Evolutionary conservation across 2,329 filamentous ascomycete species (phyloP).

Genomic region (Ophiostoma ulmi): DNA sequence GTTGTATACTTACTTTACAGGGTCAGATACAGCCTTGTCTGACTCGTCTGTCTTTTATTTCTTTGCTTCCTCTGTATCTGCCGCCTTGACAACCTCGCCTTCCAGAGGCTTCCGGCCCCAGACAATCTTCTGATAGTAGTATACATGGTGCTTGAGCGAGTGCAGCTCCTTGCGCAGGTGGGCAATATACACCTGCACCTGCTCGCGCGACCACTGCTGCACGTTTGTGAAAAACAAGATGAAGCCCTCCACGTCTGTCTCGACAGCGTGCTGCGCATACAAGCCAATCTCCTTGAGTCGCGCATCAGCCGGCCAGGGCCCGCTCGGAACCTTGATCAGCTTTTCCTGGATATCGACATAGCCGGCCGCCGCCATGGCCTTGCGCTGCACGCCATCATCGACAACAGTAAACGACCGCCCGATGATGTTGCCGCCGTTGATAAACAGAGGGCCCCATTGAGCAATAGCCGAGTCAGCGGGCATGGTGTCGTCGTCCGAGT

Average conservation of each 20-base stretch:
- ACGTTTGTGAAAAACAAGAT: slow-evolving; percentile 26
- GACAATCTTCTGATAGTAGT: slow-evolving; percentile 23
- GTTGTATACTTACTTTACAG: not conserved
- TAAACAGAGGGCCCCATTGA: slow-evolving; percentile 31
- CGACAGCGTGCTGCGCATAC: slow-evolving; percentile 24
- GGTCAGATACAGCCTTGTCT: not conserved
- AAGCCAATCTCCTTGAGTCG: slow-evolving; percentile 32
- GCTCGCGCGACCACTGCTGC: slow-evolving; percentile 27
- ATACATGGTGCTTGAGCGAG: slow-evolving; percentile 25
- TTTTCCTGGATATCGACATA: slow-evolving; percentile 35
- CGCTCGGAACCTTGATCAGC: slow-evolving; percentile 40
- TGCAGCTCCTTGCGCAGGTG: slow-evolving; percentile 27
- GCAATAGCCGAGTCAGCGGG: slow-evolving; percentile 28
- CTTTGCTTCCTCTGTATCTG: not conserved
- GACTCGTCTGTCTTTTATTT: too few species aligned
- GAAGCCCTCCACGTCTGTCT: slow-evolving; percentile 27
- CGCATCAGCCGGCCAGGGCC: slow-evolving; percentile 36
- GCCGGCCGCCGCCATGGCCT: slow-evolving; percentile 21
- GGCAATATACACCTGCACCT: slow-evolving; percentile 26
- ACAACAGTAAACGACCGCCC: slow-evolving; percentile 23
- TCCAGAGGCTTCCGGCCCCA: slow-evolving; percentile 27
- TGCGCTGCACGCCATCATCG: slow-evolving; percentile 22
- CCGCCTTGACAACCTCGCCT: not conserved
- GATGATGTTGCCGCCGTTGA: slow-evolving; percentile 40
- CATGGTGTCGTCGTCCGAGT: slow-evolving; percentile 31